Conservation (phyloP, 2,329 filamentous ascomycete species). For the Xylaria sp. region DNA sequence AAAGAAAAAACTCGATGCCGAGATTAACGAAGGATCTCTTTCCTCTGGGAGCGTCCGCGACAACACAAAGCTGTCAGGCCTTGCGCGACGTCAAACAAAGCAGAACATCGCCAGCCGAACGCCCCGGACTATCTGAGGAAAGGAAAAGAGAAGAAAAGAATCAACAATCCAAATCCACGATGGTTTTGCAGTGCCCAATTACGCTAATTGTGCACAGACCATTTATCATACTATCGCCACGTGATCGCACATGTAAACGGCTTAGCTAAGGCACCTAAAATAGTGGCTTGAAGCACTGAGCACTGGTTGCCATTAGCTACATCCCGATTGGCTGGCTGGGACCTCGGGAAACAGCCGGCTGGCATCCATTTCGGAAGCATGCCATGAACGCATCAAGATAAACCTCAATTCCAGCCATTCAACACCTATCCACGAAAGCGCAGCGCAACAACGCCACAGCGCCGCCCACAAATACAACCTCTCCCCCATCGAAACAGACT, state of each 20-base stretch:
- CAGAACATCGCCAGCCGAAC: conserved; percentile 49
- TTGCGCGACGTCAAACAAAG: conserved; percentile 40
- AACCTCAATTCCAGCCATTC: conserved; percentile 28
- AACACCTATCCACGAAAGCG: conserved; percentile 5
- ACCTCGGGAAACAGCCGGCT: conserved; percentile 39
- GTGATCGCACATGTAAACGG: conserved; percentile 27
- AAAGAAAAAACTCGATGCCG: conserved; percentile 47
- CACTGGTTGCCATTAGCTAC: conserved; percentile 36
- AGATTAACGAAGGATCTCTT: conserved; percentile 55
- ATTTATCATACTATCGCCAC: conserved; percentile 15
- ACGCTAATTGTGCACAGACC: conserved; percentile 41
- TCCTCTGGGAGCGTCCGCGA: conserved; percentile 49
- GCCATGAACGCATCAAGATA: conserved; percentile 43
- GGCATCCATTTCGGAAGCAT: conserved; percentile 11
- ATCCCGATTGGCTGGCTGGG: conserved; percentile 40
- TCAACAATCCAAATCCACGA: conserved; percentile 23
- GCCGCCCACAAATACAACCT: not conserved
- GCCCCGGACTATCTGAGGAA: conserved; percentile 65
- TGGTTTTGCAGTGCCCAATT: conserved; percentile 21
- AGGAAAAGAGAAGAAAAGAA: conserved; percentile 48
- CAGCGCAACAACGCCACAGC: conserved; percentile 8
- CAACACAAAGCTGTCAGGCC: conserved; percentile 45
- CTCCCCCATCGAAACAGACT: not conserved
- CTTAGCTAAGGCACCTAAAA: not conserved
- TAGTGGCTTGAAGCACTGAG: not conserved